A percentile compares a stretch with the other conserved stretches of the same genome.
Evolutionary conservation across 2,329 filamentous ascomycete genomes (phyloP).

Genomic region (Aureobasidium namibiae): DNA sequence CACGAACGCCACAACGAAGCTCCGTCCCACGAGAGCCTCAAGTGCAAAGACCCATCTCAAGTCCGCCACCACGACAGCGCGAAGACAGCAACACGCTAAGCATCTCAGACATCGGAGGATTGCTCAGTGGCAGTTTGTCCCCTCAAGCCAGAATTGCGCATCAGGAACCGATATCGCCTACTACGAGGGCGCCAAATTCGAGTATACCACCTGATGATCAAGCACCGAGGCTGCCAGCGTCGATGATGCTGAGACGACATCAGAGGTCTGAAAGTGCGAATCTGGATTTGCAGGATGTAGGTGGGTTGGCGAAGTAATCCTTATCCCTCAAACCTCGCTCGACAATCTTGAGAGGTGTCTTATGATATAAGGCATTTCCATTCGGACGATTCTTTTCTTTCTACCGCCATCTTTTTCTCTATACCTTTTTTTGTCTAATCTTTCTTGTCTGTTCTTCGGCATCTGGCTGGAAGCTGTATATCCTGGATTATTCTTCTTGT

Average conservation of each 20-base stretch:
- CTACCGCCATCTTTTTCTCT: too few species aligned
- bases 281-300: constrained; percentile 25
- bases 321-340: background rate
- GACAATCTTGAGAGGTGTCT: too few species aligned
- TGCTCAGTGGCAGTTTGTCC: background rate
- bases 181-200: background rate
- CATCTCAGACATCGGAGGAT: background rate
- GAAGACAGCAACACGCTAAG: background rate
- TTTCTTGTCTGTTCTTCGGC: background rate
- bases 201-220: background rate
- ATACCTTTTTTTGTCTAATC: background rate
- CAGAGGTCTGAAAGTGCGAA: constrained; percentile 22
- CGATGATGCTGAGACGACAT: too few species aligned
- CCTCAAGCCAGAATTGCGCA: background rate
- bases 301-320: constrained; percentile 20
- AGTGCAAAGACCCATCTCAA: too few species aligned
- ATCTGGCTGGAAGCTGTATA: too few species aligned
- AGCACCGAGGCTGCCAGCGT: background rate
- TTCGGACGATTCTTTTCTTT: too few species aligned
- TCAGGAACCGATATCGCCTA: background rate
- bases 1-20: too few species aligned
- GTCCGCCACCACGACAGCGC: background rate
- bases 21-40: too few species aligned
- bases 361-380: too few species aligned
- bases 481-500: too few species aligned